Conservation (phyloP, 352 stramenopile genomes). For the Pythium aquatile region DNA sequence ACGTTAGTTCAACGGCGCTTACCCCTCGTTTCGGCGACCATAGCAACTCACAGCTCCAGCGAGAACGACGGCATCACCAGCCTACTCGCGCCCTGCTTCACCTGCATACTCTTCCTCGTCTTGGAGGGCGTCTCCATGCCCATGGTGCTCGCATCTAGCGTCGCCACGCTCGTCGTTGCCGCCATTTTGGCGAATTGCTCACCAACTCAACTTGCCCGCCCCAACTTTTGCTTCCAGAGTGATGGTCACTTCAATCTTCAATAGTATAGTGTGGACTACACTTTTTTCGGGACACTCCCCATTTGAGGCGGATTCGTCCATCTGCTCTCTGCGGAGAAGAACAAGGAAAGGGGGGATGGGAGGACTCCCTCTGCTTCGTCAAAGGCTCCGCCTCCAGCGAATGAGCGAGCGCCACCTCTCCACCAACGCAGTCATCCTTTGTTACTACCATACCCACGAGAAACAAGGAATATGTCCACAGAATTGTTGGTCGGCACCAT, state of each 20-base stretch:
- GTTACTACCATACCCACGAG: too few species aligned
- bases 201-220: background rate
- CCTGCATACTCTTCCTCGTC: slow-evolving; percentile 21
- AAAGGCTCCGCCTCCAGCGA: background rate
- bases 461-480: too few species aligned
- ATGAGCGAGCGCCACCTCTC: background rate
- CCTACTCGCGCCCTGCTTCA: background rate
- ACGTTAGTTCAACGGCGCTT: background rate
- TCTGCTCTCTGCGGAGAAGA: background rate
- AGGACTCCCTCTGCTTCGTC: background rate
- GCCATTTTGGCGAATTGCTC: background rate
- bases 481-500: background rate
- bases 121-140: background rate
- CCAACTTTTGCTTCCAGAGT: slow-evolving; percentile 10
- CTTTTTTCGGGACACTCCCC: background rate
- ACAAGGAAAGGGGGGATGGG: background rate
- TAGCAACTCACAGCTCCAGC: slow-evolving; percentile 9
- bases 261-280: slow-evolving; percentile 2
- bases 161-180: background rate
- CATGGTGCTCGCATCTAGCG: background rate
- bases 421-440: background rate
- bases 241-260: slow-evolving; percentile 21
- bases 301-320: background rate
- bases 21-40: too few species aligned
- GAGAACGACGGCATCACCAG: slow-evolving; percentile 20